Conservation (phyloP, 2,329 filamentous ascomycete species). For the Calonectria fujianensis region DNA sequence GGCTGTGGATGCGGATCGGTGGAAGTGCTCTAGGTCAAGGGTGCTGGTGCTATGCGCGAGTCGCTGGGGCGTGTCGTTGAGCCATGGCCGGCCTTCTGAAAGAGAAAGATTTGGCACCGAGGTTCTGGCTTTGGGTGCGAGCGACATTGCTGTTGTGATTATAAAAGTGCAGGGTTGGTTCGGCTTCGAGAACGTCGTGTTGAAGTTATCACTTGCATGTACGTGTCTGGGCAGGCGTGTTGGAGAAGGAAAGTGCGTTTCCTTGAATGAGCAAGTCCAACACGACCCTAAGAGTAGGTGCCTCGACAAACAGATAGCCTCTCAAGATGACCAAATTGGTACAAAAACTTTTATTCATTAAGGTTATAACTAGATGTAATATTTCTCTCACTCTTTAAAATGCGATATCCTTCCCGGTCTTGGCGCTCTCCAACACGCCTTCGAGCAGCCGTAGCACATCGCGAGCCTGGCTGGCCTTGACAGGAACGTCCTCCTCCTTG, state of each 20-base stretch:
- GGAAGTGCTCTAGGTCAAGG: constrained; percentile 2
- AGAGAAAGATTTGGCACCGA: neutral
- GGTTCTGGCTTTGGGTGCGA: neutral
- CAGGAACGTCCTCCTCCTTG: constrained; percentile 70
- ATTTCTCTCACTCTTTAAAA: constrained; percentile 49
- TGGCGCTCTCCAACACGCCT: constrained; percentile 70
- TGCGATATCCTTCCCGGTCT: constrained; percentile 66
- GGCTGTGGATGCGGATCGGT: neutral
- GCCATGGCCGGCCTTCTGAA: neutral
- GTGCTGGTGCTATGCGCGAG: neutral
- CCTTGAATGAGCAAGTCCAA: constrained; percentile 6
- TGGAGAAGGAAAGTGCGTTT: neutral
- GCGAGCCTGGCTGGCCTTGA: constrained; percentile 70
- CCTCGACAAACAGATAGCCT: neutral
- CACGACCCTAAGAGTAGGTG: neutral
- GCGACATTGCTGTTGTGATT: neutral
- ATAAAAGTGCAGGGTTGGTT: neutral
- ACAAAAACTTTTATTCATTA: constrained; percentile 40
- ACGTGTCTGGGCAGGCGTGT: neutral
- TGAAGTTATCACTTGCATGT: neutral
- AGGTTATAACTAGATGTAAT: constrained; percentile 33
- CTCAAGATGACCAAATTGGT: neutral
- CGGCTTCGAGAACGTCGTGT: neutral
- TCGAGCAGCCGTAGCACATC: constrained; percentile 74
- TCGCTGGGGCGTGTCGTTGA: neutral